Conservation (phyloP, 2,329 filamentous ascomycete species). For the Apiospora hydei region DNA sequence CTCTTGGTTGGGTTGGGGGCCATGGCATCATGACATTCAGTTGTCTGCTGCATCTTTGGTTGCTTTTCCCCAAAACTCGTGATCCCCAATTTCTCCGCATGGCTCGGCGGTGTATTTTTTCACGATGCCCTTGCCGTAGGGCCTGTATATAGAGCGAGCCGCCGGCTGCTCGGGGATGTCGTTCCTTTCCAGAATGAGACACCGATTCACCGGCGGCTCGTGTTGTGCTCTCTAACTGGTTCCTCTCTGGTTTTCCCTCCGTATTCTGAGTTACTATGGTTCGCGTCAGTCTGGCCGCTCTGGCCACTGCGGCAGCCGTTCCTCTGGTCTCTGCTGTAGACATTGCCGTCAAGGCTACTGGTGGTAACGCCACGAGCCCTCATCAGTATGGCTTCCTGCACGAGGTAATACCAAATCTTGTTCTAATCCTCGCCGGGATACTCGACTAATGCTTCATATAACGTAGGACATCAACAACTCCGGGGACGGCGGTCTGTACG, state of each 20-base stretch:
- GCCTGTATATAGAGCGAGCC: not conserved
- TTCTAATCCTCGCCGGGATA: slow-evolving; percentile 29
- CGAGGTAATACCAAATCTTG: slow-evolving; percentile 42
- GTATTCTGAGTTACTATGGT: slow-evolving; percentile 28
- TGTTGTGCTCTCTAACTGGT: not conserved
- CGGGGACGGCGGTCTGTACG: slow-evolving; percentile 77
- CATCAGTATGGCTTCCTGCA: slow-evolving; percentile 56
- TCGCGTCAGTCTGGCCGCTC: slow-evolving; percentile 32
- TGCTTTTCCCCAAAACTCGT: slow-evolving; percentile 4
- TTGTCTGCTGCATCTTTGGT: not conserved
- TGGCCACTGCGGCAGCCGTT: slow-evolving; percentile 32
- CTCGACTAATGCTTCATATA: not conserved
- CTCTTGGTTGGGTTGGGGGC: not conserved
- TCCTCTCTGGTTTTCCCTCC: no score
- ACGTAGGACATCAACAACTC: slow-evolving; percentile 69
- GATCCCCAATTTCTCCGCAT: slow-evolving; percentile 19
- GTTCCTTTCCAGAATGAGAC: slow-evolving; percentile 10
- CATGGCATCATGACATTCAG: not conserved
- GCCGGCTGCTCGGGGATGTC: not conserved
- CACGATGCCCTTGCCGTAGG: not conserved
- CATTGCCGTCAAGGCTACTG: slow-evolving; percentile 46
- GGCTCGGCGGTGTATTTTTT: not conserved
- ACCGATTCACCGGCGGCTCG: slow-evolving; percentile 2
- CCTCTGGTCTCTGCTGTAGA: slow-evolving; percentile 41
- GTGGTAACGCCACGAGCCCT: slow-evolving; percentile 52